These are phyloP conservation scores for Cyphellophora attinorum DNA, from an alignment of 2,329 filamentous ascomycete species.

Conservation along the genomic window DNA sequence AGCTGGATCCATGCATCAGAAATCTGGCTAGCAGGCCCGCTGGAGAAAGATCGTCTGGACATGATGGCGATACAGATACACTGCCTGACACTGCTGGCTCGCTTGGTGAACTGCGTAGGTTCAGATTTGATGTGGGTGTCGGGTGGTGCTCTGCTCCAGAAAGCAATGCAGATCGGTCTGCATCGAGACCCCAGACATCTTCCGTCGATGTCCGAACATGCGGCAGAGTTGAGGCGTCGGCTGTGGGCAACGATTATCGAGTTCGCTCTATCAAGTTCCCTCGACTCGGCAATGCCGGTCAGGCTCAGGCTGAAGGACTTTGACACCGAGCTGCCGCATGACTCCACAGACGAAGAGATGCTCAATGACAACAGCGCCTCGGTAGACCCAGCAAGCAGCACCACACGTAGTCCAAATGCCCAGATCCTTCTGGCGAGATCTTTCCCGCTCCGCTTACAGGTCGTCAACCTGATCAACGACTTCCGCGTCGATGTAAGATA, in stretches of 20 bases:
- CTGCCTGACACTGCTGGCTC: constrained; percentile 25
- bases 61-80: constrained; percentile 26
- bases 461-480: constrained; percentile 22
- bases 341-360: constrained; percentile 46
- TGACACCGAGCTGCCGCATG: constrained; percentile 52
- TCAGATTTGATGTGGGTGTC: constrained; percentile 27
- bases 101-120: constrained; percentile 23
- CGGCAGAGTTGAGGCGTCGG: constrained; percentile 44
- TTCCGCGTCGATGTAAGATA: constrained; percentile 23
- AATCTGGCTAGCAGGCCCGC: constrained; percentile 26
- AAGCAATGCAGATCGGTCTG: constrained; percentile 52
- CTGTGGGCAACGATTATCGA: constrained; percentile 36
- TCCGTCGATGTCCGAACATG: constrained; percentile 37
- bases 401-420: too few relatives aligned
- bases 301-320: constrained; percentile 51
- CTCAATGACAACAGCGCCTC: constrained; percentile 15
- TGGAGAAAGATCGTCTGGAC: constrained; percentile 21
- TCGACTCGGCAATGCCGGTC: constrained; percentile 55
- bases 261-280: constrained; percentile 51
- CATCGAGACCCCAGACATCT: constrained; percentile 38
- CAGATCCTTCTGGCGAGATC: constrained; percentile 17
- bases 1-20: constrained; percentile 26
- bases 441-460: constrained; percentile 12
- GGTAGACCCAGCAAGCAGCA: constrained; percentile 11
- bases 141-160: constrained; percentile 21